phyloP scores from a whole-genome alignment of 2,329 filamentous ascomycete genomes.

The Aspergillus luchuensis region DNA sequence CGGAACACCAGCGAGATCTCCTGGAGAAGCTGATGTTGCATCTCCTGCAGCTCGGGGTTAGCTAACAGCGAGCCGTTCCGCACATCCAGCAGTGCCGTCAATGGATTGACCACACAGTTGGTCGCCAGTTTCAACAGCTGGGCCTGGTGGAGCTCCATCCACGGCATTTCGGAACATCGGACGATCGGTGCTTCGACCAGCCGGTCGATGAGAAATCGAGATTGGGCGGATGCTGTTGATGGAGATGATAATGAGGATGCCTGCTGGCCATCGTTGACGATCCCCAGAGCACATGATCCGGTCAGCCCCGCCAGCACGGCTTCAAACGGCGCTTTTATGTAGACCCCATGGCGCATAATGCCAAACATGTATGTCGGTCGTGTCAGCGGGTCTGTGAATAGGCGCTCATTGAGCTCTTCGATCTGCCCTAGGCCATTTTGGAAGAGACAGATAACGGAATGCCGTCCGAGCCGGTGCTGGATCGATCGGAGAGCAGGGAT shows the following conservation, averaged over 20 bases:
- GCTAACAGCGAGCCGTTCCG: conserved; percentile 1
- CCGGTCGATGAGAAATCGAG: not conserved
- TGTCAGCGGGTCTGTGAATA: conserved; percentile 4
- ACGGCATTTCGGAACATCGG: not conserved
- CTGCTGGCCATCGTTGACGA: not conserved
- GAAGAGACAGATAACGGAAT: conserved; percentile 8
- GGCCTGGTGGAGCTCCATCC: conserved; percentile 2
- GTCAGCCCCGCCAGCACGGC: not conserved
- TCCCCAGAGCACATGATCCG: conserved; percentile 4
- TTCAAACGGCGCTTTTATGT: conserved; percentile 1
- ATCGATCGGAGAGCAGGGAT: conserved; percentile 7
- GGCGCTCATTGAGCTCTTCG: not conserved
- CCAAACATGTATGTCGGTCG: conserved; percentile 6
- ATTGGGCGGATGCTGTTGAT: not conserved
- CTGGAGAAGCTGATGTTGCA: conserved; percentile 4
- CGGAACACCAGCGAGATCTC: conserved; percentile 7
- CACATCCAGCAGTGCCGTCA: conserved; percentile 9
- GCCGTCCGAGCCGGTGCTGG: conserved; percentile 7
- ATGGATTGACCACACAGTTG: conserved; percentile 8
- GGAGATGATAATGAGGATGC: too few relatives aligned
- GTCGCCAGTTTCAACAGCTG: conserved; percentile 8
- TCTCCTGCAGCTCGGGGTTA: not conserved
- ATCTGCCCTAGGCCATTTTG: conserved; percentile 9
- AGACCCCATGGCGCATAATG: conserved; percentile 9
- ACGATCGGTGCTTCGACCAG: not conserved